Percentiles rank a stretch among this genome's conserved stretches.
phyloP scores from a whole-genome alignment of 192 early-diverging fungal genomes.

The Geranomyces variabilis region DNA sequence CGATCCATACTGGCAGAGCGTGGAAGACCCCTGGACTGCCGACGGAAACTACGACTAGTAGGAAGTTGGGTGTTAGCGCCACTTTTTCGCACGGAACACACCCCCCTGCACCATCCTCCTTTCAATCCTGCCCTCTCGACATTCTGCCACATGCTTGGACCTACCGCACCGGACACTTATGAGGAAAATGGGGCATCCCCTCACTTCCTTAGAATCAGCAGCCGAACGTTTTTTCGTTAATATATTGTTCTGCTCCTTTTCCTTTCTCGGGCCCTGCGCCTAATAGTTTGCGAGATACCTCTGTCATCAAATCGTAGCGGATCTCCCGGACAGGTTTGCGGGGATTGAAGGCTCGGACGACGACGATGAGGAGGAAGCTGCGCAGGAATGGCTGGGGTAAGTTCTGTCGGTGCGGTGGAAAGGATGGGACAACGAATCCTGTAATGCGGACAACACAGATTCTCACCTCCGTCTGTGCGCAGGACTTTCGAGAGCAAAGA shows the following conservation, averaged over 20 bases:
- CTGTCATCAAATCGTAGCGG: slow-evolving; percentile 68
- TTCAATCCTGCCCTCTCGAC: too few species aligned
- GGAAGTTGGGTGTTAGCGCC: too few species aligned
- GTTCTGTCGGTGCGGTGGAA: slow-evolving; percentile 2
- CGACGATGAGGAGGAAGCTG: slow-evolving; percentile 62
- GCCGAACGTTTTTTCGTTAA: slow-evolving; percentile 6
- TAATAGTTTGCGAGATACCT: slow-evolving; percentile 71
- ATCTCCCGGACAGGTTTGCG: slow-evolving; percentile 70
- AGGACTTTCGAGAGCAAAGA: slow-evolving; percentile 9
- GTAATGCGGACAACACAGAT: too few species aligned
- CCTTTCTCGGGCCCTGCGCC: neutral
- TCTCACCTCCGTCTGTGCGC: neutral
- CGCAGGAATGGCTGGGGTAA: slow-evolving; percentile 56
- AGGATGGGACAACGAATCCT: too few species aligned
- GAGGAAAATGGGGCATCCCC: neutral
- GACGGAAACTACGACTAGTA: slow-evolving; percentile 38
- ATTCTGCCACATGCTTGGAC: too few species aligned
- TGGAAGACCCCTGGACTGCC: slow-evolving; percentile 34
- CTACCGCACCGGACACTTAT: neutral
- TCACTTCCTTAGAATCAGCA: slow-evolving; percentile 15
- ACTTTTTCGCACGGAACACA: too few species aligned
- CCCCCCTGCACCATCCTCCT: too few species aligned
- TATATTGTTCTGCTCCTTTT: slow-evolving; percentile 18
- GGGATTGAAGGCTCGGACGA: slow-evolving; percentile 59
- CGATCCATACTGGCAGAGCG: slow-evolving; percentile 18